Base-by-base conservation (phyloP, 345 rosid species). In the Eutrema japonicum region DNA sequence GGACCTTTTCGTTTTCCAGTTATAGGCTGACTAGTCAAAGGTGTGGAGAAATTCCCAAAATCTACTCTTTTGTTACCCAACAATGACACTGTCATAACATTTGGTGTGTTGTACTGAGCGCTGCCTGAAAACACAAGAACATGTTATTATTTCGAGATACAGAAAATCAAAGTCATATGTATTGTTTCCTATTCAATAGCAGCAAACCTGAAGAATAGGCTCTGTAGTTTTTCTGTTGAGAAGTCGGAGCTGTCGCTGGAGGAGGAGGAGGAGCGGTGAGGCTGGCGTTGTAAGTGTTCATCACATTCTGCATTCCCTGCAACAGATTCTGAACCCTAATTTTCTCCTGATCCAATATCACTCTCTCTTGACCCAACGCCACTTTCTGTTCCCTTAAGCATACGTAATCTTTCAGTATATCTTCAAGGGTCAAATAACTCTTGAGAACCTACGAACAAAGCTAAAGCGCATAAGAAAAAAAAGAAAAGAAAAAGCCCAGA, bases 261-360 rank as follows among this genome's bases (percentile, higher is more conserved):
- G 84, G 58, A 9, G 68, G 85, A 10, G 73, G 54, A n/a, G 87
- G 57, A 14, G 73, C 18, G 7, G n/a, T 36, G 10, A 70, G 69
- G 61, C 75, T 74, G 6, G 84, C 73, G 63, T 91, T 94, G 75
- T 85, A 91, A 70, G 73, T 63, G 52, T 83, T 85, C 96, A 94
- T 83, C 9, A 81, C 91, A 52, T 78, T 81, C 53, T 94, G 96
- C 91, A 91, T 86, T 2, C 94, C 90, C 27, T 83, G 85, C 72
- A 94, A 63, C 2, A 94, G 86, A 11, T 77, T 45, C 3, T 88
- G 89, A 32, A 92, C 85, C 84, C 98, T 86, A 30, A 68, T 13
- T 14, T 79, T 90, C 70, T 95, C 96, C 10, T 82, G 86, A 56
- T 87, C 92, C 78, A 95, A 66, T 40, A 81, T 74, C 27, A 49